Evolutionary conservation across 2,329 filamentous ascomycete species (phyloP), one percentile per base, ranked within the genome.

Genomic region (Colletotrichum liriopes): DNA sequence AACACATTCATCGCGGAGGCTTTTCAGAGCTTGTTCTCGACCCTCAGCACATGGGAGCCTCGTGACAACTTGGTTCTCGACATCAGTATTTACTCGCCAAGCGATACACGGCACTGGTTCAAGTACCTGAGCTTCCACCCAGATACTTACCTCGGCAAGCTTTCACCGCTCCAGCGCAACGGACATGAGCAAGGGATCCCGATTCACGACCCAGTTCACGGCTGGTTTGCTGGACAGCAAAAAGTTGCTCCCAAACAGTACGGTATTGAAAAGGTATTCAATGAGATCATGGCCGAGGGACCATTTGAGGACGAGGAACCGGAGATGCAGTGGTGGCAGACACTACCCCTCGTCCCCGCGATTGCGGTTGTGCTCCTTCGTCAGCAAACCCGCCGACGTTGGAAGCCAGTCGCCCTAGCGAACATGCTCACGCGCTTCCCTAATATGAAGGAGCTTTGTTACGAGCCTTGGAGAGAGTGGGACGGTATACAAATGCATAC

Each of bases 391-490:
- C 79, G 80, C 68, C 77, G 80, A 73, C 76, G 78, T 77, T 83
- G 80, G 80, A 79, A 78, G 63, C 78, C 77, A 45, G 29, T 61
- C 29, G 74, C 78, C 41, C 76, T 83, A 35, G 74, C 75, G 39
- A 74, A 79, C 18, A 81, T 84, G 75, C 75, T 83, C 69, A 72
- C 78, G 14, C 78, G 78, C 56, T 77, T 83, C 70, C 79, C 82
- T 18, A 78, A 77, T 66, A 68, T 84, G 62, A 77, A 79, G 74
- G 79, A 84, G 73, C 73, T 84, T 74, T 77, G 78, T 64, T 83
- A 82, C 74, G 81, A 83, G 74, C 82, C 81, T 63, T 84, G 82
- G 81, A 81, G 79, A 73, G 79, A 82, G 74, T 81, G 75, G 76
- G 16, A 3, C 65, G 47, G 0, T 11, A 67, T 76, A 11, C 60